These are phyloP conservation scores for Acrocalymma vagum DNA, from an alignment of 2,329 filamentous ascomycete genomes.

Conservation along the genomic window DNA sequence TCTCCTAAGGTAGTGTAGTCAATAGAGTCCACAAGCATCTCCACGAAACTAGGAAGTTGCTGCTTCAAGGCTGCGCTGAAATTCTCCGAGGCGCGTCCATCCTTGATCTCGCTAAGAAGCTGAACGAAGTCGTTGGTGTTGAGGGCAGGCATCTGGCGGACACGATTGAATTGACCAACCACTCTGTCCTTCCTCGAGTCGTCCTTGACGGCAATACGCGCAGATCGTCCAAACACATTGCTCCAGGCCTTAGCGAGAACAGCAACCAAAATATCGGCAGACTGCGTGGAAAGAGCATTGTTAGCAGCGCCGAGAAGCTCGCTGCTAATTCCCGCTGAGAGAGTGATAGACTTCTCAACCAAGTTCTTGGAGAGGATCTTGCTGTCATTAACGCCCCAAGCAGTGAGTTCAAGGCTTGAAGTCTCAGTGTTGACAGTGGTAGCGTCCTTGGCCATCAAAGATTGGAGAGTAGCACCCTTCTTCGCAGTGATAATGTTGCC, in stretches of 20 bases:
- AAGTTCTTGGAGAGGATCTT: constrained; percentile 4
- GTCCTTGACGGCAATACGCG: constrained; percentile 16
- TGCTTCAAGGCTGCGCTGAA: constrained; percentile 8
- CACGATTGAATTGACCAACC: constrained; percentile 19
- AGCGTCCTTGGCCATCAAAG: constrained; percentile 3
- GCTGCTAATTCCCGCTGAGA: constrained; percentile 13
- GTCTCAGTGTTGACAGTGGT: neutral
- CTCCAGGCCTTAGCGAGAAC: constrained; percentile 48
- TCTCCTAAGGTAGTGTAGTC: constrained; percentile 13
- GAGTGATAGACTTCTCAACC: constrained; percentile 10
- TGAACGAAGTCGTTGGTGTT: constrained; percentile 14
- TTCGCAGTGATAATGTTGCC: constrained; percentile 13
- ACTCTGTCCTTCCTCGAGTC: constrained; percentile 8
- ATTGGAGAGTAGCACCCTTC: constrained; percentile 18
- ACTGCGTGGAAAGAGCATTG: constrained; percentile 58
- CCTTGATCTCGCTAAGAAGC: constrained; percentile 17
- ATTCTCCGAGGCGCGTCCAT: constrained; percentile 10
- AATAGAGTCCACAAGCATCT: constrained; percentile 52
- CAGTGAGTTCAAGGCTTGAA: constrained; percentile 7
- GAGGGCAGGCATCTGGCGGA: constrained; percentile 11
- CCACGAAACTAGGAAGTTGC: constrained; percentile 27
- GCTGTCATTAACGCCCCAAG: constrained; percentile 14
- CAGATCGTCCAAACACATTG: constrained; percentile 31
- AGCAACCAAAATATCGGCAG: constrained; percentile 61
- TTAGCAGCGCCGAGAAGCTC: constrained; percentile 24